phyloP scores from a whole-genome alignment of 148 eudicot species.

The Tetragonia tetragonoides region DNA sequence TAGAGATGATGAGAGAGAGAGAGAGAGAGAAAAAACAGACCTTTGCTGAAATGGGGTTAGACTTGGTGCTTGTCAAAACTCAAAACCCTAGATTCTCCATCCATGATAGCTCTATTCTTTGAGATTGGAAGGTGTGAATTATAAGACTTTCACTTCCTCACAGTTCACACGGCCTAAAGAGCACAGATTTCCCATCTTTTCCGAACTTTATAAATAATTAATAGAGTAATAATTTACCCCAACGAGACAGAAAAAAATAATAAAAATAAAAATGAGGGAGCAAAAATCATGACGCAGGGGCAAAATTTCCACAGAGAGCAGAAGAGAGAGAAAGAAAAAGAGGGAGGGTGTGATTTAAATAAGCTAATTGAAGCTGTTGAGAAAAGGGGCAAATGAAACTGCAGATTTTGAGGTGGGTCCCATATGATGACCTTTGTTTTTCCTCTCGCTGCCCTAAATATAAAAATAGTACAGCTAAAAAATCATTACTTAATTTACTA shows the following conservation, averaged over 20 bases:
- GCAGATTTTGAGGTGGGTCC: conserved; percentile 68
- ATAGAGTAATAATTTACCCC: background rate
- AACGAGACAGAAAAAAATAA: background rate
- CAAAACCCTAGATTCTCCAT: conserved; percentile 54
- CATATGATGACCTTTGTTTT: conserved; percentile 33
- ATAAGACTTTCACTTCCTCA: conserved; percentile 40
- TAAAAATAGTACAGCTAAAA: background rate
- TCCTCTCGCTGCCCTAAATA: background rate
- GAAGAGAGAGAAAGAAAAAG: conserved; percentile 18
- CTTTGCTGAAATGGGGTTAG: conserved; percentile 32
- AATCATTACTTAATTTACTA: too few relatives aligned
- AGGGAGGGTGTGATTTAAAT: conserved; percentile 21
- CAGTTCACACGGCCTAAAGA: conserved; percentile 38
- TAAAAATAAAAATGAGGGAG: background rate
- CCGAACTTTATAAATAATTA: conserved; percentile 9
- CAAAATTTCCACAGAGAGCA: conserved; percentile 19
- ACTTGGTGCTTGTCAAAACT: background rate
- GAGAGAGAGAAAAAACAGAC: conserved; percentile 34
- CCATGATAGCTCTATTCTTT: conserved; percentile 16
- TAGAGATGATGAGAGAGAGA: background rate
- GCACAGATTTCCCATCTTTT: conserved; percentile 28
- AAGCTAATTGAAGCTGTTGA: conserved; percentile 30
- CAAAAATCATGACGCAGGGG: conserved; percentile 17
- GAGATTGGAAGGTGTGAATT: conserved; percentile 43
- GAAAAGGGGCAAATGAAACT: conserved; percentile 43